Base-by-base conservation (phyloP, 805 yeast species). In the Scheffersomyces stipitis region DNA sequence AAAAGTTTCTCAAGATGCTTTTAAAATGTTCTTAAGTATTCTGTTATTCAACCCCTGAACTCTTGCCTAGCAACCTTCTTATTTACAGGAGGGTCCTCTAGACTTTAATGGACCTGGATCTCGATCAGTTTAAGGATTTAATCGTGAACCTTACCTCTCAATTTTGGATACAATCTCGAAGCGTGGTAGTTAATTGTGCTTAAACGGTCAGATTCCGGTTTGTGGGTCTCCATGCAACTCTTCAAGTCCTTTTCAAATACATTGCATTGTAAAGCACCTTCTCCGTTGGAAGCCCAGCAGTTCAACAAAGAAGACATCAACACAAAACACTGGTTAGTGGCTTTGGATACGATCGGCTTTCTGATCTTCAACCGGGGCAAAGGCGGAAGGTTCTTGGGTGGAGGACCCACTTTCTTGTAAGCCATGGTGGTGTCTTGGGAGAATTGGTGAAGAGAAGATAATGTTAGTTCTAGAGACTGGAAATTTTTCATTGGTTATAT, bases 201-300 rank as follows among this genome's bases (percentile, higher is more conserved):
- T 37, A 64, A 57, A 26, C 64, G 57, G 24, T 71, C 69, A 35
- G 66, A 66, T 32, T 62, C 57, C 4, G 66, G 66, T 48, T 61
- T 64, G 48, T 49, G 51, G 15, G 64, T 64, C 32, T 69, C 78
- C 83, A 87, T 85, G 58, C 96, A 90, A 10, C 63, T 62, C 54
- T 86, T 86, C 57, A 89, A 74, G 42, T 86, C 87, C 24, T 62
- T 58, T 54, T 83, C 95, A 31, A 86, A 62, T 5, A 67, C 69
- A 16, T 73, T 68, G 64, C 98, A 90, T 31, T 67, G 73, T 8
- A 73, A 66, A 15, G 83, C 69, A 42, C 93, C 90, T 61, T 88
- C 95, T 33, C 95, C 91, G 64, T 87, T 86, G 16, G 96, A 86
- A 2, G 96, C 95, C 98, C 98, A 90, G 67, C 98, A 90, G 71